A percentile compares a stretch with the other conserved stretches of the same genome.
These are phyloP conservation scores for Auriscalpium vulgare DNA, from an alignment of 768 basidiomycete genomes.

Conservation along the genomic window DNA sequence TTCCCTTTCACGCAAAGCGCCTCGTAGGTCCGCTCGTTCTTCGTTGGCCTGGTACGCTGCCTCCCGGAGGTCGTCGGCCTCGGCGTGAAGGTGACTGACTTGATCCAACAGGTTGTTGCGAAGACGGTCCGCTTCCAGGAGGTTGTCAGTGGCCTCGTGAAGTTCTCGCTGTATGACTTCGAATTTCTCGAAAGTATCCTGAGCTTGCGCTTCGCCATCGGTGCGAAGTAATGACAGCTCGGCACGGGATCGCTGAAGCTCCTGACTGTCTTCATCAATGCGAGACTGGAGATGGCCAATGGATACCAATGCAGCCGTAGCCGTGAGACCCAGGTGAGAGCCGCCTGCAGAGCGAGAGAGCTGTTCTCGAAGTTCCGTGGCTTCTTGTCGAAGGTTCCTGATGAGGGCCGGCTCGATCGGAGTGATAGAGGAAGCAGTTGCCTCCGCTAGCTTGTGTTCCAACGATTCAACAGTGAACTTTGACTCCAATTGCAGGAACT, in stretches of 20 bases:
- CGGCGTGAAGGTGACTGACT: slow-evolving; percentile 5
- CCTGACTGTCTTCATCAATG: slow-evolving; percentile 1
- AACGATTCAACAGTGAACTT: slow-evolving; percentile 55
- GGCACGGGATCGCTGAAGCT: background rate
- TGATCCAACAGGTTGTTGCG: slow-evolving; percentile 8
- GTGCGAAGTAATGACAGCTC: slow-evolving; percentile 4
- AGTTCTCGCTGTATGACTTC: slow-evolving; percentile 2
- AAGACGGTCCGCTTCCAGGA: background rate
- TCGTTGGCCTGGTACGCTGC: slow-evolving; percentile 3
- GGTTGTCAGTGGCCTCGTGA: background rate
- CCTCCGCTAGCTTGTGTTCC: slow-evolving; percentile 39
- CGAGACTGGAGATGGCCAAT: slow-evolving; percentile 16
- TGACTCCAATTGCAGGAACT: slow-evolving; percentile 63
- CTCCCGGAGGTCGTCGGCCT: background rate
- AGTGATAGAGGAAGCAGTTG: slow-evolving; percentile 6
- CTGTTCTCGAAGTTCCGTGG: slow-evolving; percentile 7
- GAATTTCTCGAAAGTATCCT: background rate
- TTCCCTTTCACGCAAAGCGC: slow-evolving; percentile 33
- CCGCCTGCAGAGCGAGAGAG: slow-evolving; percentile 13
- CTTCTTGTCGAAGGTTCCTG: slow-evolving; percentile 11
- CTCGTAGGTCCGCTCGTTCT: slow-evolving; percentile 6
- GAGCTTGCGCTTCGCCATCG: background rate
- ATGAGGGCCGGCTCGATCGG: slow-evolving; percentile 4
- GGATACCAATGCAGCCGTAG: slow-evolving; percentile 10
- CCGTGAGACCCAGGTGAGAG: slow-evolving; percentile 4